Percentiles rank a stretch among this genome's conserved stretches.
phyloP scores from a whole-genome alignment of 345 rosid genomes.

The Salix suchowensis region DNA sequence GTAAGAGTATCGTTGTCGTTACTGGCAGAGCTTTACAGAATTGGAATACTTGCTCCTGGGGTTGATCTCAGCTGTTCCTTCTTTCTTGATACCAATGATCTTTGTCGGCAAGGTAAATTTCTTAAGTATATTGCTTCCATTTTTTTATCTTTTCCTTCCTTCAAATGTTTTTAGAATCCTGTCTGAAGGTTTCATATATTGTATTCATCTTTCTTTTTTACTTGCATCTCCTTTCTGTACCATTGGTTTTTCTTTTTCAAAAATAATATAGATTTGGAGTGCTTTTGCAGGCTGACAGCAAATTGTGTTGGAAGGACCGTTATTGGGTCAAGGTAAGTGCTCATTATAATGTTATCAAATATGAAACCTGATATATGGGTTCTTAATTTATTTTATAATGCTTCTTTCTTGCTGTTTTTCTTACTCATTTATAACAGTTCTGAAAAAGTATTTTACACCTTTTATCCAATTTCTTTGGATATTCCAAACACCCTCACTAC shows the following conservation, averaged over 20 bases:
- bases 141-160: neutral
- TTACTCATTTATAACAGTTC: no score
- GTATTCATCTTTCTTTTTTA: neutral
- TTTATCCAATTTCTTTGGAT: neutral
- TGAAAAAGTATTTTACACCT: neutral
- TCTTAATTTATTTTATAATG: neutral
- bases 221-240: neutral
- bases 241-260: neutral
- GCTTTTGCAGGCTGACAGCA: constrained; percentile 63
- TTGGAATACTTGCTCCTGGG: constrained; percentile 81
- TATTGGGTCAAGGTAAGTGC: constrained; percentile 96
- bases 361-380: neutral
- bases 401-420: neutral
- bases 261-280: neutral
- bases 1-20: constrained; percentile 4
- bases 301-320: constrained; percentile 66
- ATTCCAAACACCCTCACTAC: neutral
- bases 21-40: constrained; percentile 70
- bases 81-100: constrained; percentile 62
- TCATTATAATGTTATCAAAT: neutral
- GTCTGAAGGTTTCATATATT: no score
- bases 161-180: no score
- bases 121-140: neutral
- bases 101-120: constrained; percentile 65
- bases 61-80: constrained; percentile 77